A percentile compares a stretch with the other conserved stretches of the same genome.
phyloP scores from a whole-genome alignment of 192 early-diverging fungal species.

The Backusella liffmaniae region DNA sequence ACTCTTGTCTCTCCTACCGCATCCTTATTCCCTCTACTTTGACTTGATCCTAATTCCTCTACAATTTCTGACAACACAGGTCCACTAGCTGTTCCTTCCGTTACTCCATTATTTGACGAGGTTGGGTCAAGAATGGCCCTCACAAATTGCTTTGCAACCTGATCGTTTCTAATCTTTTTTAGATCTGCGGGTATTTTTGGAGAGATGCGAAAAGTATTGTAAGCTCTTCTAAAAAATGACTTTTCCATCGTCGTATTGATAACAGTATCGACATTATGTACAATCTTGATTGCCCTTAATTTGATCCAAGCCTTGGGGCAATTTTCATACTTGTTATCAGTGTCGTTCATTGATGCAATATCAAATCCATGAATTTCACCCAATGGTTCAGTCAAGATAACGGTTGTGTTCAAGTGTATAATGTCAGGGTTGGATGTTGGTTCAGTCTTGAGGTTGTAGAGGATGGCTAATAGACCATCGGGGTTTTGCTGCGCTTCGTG shows the following conservation, averaged over 20 bases:
- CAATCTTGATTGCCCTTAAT: constrained; percentile 15
- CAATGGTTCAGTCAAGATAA: constrained; percentile 12
- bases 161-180: constrained; percentile 15
- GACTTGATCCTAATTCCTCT: not conserved
- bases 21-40: not conserved
- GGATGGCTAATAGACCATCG: constrained; percentile 4
- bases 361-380: constrained; percentile 15
- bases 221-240: constrained; percentile 20
- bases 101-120: not conserved
- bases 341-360: not conserved
- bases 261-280: constrained; percentile 11
- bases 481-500: constrained; percentile 17
- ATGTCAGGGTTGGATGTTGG: not conserved
- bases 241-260: constrained; percentile 27
- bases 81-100: not conserved
- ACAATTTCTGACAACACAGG: not conserved
- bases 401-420: not conserved
- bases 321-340: constrained; percentile 12
- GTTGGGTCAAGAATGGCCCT: constrained; percentile 13
- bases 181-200: constrained; percentile 12
- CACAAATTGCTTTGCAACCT: constrained; percentile 16
- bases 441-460: constrained; percentile 1
- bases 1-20: not conserved
- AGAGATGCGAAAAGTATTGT: constrained; percentile 20
- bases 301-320: constrained; percentile 39